A percentile compares a stretch with the other conserved stretches of the same genome.
phyloP scores from a whole-genome alignment of 139 green algal genomes.

The Closterium sp. region DNA sequence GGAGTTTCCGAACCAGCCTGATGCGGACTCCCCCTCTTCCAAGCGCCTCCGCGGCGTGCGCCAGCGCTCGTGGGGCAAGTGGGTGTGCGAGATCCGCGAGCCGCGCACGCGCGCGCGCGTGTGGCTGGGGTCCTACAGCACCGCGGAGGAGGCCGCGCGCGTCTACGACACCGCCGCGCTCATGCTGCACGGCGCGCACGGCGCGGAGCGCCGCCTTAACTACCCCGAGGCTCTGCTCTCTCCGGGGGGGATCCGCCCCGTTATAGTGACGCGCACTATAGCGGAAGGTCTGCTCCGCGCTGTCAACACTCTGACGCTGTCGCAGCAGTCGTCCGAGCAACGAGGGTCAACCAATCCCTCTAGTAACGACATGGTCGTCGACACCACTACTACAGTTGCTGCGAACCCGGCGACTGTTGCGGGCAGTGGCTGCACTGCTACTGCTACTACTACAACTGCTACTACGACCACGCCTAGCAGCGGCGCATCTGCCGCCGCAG shows the following conservation, averaged over 20 bases:
- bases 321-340: neutral
- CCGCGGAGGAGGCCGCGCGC: constrained; percentile 54
- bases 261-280: neutral
- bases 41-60: constrained; percentile 42
- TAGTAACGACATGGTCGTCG: neutral
- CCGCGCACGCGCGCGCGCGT: constrained; percentile 41
- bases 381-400: neutral
- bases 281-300: neutral
- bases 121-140: constrained; percentile 62
- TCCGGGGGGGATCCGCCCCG: neutral
- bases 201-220: neutral
- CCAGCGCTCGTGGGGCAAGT: constrained; percentile 60
- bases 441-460: neutral
- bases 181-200: neutral
- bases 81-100: constrained; percentile 58
- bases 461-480: too few relatives aligned
- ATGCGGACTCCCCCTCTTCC: neutral
- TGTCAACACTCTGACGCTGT: neutral
- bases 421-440: neutral
- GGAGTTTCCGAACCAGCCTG: neutral
- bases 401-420: too few relatives aligned
- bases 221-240: neutral
- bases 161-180: constrained; percentile 53
- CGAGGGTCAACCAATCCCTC: neutral
- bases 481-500: too few relatives aligned